Evolutionary conservation across 2,329 filamentous ascomycete genomes (phyloP).

Genomic region (Fusarium tricinctum): DNA sequence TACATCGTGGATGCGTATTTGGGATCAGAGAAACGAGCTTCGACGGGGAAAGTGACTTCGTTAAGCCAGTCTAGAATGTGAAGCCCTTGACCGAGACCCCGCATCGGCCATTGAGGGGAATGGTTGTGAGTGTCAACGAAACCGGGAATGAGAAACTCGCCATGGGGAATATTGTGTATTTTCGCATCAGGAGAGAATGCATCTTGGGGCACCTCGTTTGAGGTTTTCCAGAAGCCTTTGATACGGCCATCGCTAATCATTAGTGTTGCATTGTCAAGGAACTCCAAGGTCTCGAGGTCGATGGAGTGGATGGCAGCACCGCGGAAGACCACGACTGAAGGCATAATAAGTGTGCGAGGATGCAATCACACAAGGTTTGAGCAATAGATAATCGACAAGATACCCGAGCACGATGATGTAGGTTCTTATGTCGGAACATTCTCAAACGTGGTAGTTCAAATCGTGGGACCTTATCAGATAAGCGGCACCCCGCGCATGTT

Average conservation of each 20-base stretch:
- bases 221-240: conserved; percentile 13
- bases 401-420: no score
- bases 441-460: no score
- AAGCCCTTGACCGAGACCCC: conserved; percentile 64
- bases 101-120: conserved; percentile 69
- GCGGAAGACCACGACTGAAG: background rate
- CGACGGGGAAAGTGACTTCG: conserved; percentile 69
- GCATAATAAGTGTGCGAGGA: background rate
- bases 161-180: fast-evolving
- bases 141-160: conserved; percentile 61
- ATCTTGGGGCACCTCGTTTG: background rate
- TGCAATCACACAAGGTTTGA: no score
- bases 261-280: conserved; percentile 9
- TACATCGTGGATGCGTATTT: conserved; percentile 15
- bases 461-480: no score
- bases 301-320: conserved; percentile 18
- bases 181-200: background rate
- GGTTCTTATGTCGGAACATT: no score
- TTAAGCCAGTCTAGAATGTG: conserved; percentile 74
- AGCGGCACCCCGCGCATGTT: no score
- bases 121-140: conserved; percentile 78
- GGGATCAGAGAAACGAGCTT: conserved; percentile 20
- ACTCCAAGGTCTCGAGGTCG: background rate
- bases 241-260: conserved; percentile 8
- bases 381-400: no score